Conservation (phyloP, 1,139 yeast genomes). For the Debaryomyces subglobosus region DNA sequence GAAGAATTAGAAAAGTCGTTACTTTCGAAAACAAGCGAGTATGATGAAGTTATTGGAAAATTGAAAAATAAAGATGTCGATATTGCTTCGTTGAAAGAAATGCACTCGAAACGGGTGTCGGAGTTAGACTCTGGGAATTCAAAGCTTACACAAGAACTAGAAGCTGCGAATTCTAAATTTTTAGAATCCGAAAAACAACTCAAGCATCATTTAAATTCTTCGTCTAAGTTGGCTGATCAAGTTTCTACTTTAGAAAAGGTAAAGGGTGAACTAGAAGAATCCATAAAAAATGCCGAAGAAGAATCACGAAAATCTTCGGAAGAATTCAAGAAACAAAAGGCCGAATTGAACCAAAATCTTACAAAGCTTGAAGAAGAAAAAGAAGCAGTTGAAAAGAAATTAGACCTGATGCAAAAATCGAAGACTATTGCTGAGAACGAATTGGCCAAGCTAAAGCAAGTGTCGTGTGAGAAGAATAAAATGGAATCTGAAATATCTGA, state of each 20-base stretch:
- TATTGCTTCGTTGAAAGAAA: conserved; percentile 10
- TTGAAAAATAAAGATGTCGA: conserved; percentile 8
- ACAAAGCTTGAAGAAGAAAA: not conserved
- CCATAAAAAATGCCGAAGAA: conserved; percentile 1
- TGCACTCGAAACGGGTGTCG: conserved; percentile 9
- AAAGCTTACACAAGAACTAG: conserved; percentile 9
- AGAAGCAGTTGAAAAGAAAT: not conserved
- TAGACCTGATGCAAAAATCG: not conserved
- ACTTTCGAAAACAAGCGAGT: conserved; percentile 10
- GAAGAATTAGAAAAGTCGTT: conserved; percentile 14
- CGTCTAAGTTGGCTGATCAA: not conserved
- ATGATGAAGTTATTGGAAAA: conserved; percentile 9
- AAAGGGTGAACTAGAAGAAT: conserved; percentile 6
- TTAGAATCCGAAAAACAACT: conserved; percentile 5
- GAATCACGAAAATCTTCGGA: not conserved
- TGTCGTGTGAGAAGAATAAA: not conserved
- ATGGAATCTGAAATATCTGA: not conserved
- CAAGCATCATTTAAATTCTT: not conserved
- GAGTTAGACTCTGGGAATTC: conserved; percentile 8
- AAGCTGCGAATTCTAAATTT: conserved; percentile 1
- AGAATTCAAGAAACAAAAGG: conserved; percentile 4
- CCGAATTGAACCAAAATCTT: conserved; percentile 1
- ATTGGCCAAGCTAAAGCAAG: not conserved
- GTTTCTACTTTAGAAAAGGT: conserved; percentile 6
- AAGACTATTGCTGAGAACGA: not conserved